Evolutionary conservation across 2,329 filamentous ascomycete species (phyloP).

Genomic region (Colletotrichum tabaci): DNA sequence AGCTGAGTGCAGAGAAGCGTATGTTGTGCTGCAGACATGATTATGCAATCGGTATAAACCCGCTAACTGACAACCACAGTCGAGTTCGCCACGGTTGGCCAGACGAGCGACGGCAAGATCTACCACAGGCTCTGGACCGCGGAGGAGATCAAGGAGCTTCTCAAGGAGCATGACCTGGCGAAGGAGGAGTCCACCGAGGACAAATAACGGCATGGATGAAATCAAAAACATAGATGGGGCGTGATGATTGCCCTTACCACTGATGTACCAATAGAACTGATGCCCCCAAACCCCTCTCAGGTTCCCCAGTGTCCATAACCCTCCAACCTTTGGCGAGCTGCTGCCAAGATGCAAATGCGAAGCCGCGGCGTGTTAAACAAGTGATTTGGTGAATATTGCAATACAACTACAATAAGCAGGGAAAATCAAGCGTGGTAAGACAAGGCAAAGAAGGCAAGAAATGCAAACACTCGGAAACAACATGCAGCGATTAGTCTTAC

Average conservation of each 20-base stretch:
- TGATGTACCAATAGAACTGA: conserved; percentile 44
- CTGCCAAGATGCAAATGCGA: conserved; percentile 23
- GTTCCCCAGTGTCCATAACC: background rate
- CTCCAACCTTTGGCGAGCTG: conserved; percentile 4
- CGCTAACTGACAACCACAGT: conserved; percentile 68
- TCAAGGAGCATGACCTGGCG: conserved; percentile 95
- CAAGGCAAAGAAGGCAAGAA: conserved; percentile 3
- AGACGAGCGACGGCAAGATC: conserved; percentile 94
- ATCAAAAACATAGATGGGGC: conserved; percentile 40
- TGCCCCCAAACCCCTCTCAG: conserved; percentile 26
- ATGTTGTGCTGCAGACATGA: conserved; percentile 60
- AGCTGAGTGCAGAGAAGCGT: conserved; percentile 99
- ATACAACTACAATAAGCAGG: background rate
- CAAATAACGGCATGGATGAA: conserved; percentile 59
- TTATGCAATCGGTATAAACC: background rate
- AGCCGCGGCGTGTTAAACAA: conserved; percentile 3
- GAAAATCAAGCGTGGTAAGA: conserved; percentile 4
- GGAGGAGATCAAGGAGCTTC: conserved; percentile 93
- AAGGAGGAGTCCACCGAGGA: conserved; percentile 85
- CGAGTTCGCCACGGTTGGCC: conserved; percentile 97
- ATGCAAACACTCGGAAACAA: conserved; percentile 1
- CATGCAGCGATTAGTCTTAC: background rate
- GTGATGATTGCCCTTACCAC: conserved; percentile 34
- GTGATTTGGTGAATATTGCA: background rate
- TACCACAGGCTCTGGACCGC: conserved; percentile 98